Conservation (phyloP, 2,329 filamentous ascomycete genomes). For the Sporothrix pallida region DNA sequence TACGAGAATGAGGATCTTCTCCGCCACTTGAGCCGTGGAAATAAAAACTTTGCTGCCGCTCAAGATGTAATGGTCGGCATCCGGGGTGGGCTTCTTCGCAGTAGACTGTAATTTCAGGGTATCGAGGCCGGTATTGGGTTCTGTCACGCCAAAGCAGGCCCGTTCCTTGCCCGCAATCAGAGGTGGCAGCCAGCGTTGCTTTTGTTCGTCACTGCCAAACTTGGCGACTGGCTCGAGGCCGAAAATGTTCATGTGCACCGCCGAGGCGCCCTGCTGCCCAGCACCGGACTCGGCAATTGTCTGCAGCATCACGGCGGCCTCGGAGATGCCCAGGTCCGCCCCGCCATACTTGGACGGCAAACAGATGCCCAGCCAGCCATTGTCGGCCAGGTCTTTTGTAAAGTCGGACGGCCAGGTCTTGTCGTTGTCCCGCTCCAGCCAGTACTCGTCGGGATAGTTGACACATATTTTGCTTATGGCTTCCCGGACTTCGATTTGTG, state of each 20-base stretch:
- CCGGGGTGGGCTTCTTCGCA: not conserved
- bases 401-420: slow-evolving; percentile 76
- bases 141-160: slow-evolving; percentile 82
- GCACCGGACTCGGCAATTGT: slow-evolving; percentile 76
- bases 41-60: slow-evolving; percentile 90
- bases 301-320: slow-evolving; percentile 88
- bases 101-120: slow-evolving; percentile 72
- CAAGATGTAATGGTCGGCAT: slow-evolving; percentile 69
- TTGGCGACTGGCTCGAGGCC: slow-evolving; percentile 76
- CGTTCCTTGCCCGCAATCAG: slow-evolving; percentile 75
- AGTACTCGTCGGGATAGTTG: slow-evolving; percentile 69
- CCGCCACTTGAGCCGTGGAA: slow-evolving; percentile 79
- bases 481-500: slow-evolving; percentile 35
- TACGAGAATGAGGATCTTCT: slow-evolving; percentile 82
- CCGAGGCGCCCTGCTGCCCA: slow-evolving; percentile 73
- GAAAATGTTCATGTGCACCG: slow-evolving; percentile 71
- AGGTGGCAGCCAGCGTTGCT: slow-evolving; percentile 67
- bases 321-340: slow-evolving; percentile 75
- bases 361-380: slow-evolving; percentile 82
- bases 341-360: slow-evolving; percentile 77
- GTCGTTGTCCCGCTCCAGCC: slow-evolving; percentile 59
- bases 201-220: slow-evolving; percentile 71
- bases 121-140: slow-evolving; percentile 79
- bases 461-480: slow-evolving; percentile 33
- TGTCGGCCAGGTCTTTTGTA: slow-evolving; percentile 73